phyloP scores from a whole-genome alignment of 768 basidiomycete species.

The Amanita muscaria region DNA sequence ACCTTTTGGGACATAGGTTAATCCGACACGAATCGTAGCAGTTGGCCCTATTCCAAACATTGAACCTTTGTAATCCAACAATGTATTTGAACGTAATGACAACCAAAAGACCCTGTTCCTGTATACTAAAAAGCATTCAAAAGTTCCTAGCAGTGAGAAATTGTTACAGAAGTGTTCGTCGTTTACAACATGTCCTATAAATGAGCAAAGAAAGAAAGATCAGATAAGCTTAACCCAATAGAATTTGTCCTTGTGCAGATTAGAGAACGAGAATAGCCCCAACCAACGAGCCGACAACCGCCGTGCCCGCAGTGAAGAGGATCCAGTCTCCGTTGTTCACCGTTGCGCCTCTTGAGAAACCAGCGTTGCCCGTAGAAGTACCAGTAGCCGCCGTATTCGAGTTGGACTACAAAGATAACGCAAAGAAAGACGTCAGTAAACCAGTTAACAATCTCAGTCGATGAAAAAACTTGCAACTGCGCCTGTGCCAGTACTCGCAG shows the following conservation, averaged over 20 bases:
- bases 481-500: too few species aligned
- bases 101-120: not conserved
- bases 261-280: slow-evolving; percentile 20
- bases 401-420: not conserved
- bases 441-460: too few species aligned
- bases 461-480: too few species aligned
- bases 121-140: too few species aligned
- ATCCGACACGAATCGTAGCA: slow-evolving; percentile 70
- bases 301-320: slow-evolving; percentile 17
- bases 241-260: slow-evolving; percentile 1
- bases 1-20: slow-evolving; percentile 44
- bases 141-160: too few species aligned
- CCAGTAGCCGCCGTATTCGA: slow-evolving; percentile 2
- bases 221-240: too few species aligned
- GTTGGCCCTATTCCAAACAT: slow-evolving; percentile 66
- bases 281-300: slow-evolving; percentile 17
- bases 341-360: slow-evolving; percentile 4
- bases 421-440: not conserved
- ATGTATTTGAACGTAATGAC: not conserved
- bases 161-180: too few species aligned
- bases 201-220: too few species aligned
- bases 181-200: too few species aligned
- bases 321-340: slow-evolving; percentile 19
- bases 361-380: slow-evolving; percentile 9
- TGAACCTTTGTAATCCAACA: slow-evolving; percentile 36